Evolutionary conservation across 148 eudicot genomes (phyloP).

Genomic region (Hydrangea macrophylla): DNA sequence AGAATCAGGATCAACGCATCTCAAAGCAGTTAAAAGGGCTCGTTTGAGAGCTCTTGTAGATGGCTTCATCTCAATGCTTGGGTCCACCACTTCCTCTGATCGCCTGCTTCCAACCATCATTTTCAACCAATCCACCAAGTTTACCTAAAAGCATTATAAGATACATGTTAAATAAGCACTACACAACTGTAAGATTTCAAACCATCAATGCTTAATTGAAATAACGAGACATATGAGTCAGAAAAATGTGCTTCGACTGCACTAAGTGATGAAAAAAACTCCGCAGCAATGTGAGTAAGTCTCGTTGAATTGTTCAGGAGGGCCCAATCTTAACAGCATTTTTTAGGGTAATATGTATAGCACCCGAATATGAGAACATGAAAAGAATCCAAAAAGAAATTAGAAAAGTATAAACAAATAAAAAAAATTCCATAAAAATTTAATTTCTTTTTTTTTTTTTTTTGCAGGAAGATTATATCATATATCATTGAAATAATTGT

Average conservation of each 20-base stretch:
- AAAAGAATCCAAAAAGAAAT: neutral
- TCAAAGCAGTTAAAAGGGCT: constrained; percentile 37
- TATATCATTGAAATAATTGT: neutral
- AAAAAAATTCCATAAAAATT: neutral
- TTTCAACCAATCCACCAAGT: constrained; percentile 41
- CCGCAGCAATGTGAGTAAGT: neutral
- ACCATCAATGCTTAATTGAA: neutral
- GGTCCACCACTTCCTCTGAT: constrained; percentile 42
- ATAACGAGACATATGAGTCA: neutral
- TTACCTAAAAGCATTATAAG: constrained; percentile 22
- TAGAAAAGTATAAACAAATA: neutral
- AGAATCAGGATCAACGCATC: constrained; percentile 44
- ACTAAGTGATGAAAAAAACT: neutral
- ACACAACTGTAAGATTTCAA: neutral
- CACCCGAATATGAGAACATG: neutral
- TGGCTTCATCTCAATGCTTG: constrained; percentile 34
- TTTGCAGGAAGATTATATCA: too few species aligned
- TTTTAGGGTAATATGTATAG: neutral
- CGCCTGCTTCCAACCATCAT: constrained; percentile 47
- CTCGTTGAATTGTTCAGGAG: neutral
- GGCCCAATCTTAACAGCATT: neutral
- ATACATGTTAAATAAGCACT: neutral
- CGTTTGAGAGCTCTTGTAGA: constrained; percentile 38
- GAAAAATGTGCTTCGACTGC: neutral
- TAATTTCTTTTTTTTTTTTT: too few species aligned